Conservation (phyloP, 139 green algal species). For the Asterochloris erici region DNA sequence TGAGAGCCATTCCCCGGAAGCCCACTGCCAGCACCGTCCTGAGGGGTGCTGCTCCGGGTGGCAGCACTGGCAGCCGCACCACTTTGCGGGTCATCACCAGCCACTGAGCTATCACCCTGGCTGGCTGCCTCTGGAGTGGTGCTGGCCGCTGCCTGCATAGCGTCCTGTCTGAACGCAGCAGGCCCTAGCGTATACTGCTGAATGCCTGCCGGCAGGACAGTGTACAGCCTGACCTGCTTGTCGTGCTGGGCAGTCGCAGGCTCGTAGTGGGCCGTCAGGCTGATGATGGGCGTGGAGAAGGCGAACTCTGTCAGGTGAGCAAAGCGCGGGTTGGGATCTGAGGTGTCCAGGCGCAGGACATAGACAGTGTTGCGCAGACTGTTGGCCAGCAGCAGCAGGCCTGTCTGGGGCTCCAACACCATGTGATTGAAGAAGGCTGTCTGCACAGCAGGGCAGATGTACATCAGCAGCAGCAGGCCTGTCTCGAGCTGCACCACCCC, state of each 20-base stretch:
- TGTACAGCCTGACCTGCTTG: constrained; percentile 38
- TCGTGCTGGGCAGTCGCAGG: constrained; percentile 20
- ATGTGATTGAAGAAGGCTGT: constrained; percentile 54
- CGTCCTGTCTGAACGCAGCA: constrained; percentile 45
- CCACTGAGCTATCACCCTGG: not conserved
- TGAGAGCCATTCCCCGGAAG: not conserved
- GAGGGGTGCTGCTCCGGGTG: no score
- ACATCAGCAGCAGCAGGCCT: constrained; percentile 56
- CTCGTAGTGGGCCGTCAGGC: constrained; percentile 38
- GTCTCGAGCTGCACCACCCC: constrained; percentile 33
- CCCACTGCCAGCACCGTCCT: not conserved
- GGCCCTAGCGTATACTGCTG: constrained; percentile 83
- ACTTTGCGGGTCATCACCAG: not conserved
- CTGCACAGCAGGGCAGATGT: no score
- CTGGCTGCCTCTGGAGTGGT: not conserved
- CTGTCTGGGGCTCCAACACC: constrained; percentile 29
- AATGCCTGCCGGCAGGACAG: constrained; percentile 75
- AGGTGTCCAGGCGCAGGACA: constrained; percentile 46
- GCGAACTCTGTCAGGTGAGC: constrained; percentile 66
- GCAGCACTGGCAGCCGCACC: no score
- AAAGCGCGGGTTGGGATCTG: constrained; percentile 27
- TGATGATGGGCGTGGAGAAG: constrained; percentile 77
- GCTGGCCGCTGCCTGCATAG: no score
- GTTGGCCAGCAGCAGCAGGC: constrained; percentile 78
- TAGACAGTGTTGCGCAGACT: constrained; percentile 60